Percentiles rank a stretch among this genome's conserved stretches.
phyloP scores from a whole-genome alignment of 164 flowering plant genomes.

The Berberis vulgaris region DNA sequence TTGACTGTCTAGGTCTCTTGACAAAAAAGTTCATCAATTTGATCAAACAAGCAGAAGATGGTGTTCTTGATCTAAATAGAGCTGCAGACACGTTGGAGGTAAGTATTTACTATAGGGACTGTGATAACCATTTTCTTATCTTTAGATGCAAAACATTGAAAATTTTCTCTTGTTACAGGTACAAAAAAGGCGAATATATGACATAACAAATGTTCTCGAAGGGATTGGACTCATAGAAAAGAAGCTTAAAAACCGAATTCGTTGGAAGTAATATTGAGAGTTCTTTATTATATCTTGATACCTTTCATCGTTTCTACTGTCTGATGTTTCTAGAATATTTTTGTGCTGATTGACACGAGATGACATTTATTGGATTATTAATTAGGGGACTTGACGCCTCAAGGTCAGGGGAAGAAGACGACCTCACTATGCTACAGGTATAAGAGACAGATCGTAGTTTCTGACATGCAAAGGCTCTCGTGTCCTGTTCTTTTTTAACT shows the following conservation, averaged over 20 bases:
- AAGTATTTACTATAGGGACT: not conserved
- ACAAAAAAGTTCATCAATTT: conserved; percentile 80
- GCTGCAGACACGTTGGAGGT: conserved; percentile 84
- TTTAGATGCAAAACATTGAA: not conserved
- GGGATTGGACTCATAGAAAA: conserved; percentile 96
- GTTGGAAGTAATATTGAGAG: conserved; percentile 70
- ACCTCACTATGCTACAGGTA: conserved; percentile 59
- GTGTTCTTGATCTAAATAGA: conserved; percentile 76
- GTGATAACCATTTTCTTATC: not conserved
- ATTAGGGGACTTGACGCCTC: conserved; percentile 64
- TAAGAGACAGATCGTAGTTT: not conserved
- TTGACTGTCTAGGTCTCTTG: conserved; percentile 48
- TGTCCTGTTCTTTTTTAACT: not conserved
- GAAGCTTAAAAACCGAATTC: conserved; percentile 89
- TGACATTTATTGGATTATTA: conserved; percentile 11
- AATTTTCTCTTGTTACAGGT: conserved; percentile 41
- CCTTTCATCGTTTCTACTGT: not conserved
- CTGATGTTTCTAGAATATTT: conserved; percentile 1
- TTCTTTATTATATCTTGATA: not conserved
- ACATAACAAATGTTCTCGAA: conserved; percentile 94
- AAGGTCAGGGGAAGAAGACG: conserved; percentile 51
- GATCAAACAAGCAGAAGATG: conserved; percentile 75
- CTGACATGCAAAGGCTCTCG: not conserved
- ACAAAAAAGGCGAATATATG: conserved; percentile 93
- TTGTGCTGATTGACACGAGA: not conserved